Percentiles rank a stretch among this genome's conserved stretches.
Evolutionary conservation across 2,329 filamentous ascomycete genomes (phyloP).

Genomic region (Aureobasidium mangrovei): DNA sequence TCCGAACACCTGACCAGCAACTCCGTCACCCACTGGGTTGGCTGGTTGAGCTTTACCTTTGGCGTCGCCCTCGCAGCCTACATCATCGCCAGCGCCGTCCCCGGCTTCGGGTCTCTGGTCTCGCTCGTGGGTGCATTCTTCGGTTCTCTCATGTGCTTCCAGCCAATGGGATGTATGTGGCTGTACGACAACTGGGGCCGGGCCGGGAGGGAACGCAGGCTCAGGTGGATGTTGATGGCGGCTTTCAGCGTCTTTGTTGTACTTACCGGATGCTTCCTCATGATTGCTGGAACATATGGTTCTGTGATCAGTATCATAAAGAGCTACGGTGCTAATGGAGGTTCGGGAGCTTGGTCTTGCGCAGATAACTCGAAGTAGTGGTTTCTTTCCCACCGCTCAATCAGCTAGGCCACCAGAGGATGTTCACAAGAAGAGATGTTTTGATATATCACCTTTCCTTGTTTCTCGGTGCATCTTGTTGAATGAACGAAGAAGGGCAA

Average conservation of each 20-base stretch:
- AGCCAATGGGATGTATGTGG: constrained; percentile 36
- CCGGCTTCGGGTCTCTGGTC: constrained; percentile 20
- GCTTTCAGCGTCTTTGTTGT: constrained; percentile 27
- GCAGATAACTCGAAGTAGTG: constrained; percentile 33
- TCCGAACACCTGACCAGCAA: constrained; percentile 20
- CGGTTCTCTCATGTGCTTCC: constrained; percentile 20
- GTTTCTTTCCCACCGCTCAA: too few species aligned
- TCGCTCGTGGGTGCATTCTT: constrained; percentile 22
- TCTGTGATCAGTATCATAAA: constrained; percentile 34
- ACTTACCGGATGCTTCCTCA: constrained; percentile 33
- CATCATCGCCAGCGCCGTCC: constrained; percentile 23
- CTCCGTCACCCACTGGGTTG: constrained; percentile 16
- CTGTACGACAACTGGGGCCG: constrained; percentile 34
- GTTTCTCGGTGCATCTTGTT: too few species aligned
- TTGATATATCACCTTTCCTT: too few species aligned
- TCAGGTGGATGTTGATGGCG: constrained; percentile 18
- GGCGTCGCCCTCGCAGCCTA: constrained; percentile 19
- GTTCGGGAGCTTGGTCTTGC: constrained; percentile 35
- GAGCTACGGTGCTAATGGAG: constrained; percentile 28
- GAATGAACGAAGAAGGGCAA: too few species aligned
- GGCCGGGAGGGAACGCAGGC: constrained; percentile 9
- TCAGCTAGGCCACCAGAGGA: too few species aligned
- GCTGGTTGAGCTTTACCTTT: constrained; percentile 17
- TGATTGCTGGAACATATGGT: constrained; percentile 39
- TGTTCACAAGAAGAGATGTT: too few species aligned